Percentiles rank a stretch among this genome's conserved stretches.
phyloP scores from a whole-genome alignment of 1,284 basidiomycete genomes.

The Sanguinoderma infundibulare region DNA sequence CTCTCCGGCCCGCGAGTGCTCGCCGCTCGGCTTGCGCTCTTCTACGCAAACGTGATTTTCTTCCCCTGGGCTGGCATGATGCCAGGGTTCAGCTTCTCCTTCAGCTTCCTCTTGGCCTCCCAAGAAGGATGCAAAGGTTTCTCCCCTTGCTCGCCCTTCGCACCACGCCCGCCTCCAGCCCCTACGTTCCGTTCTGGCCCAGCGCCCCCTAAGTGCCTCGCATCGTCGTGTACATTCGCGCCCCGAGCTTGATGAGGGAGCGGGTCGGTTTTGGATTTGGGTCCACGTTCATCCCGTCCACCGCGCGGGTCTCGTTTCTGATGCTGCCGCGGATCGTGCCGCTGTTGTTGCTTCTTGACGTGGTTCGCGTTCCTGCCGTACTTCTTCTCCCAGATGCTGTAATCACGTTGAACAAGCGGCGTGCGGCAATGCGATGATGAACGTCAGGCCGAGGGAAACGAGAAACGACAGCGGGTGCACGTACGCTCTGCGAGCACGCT shows the following conservation, averaged over 20 bases:
- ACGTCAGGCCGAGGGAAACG: neutral
- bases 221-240: neutral
- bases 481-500: conserved; percentile 89
- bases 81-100: conserved; percentile 60
- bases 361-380: conserved; percentile 92
- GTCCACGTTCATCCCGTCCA: neutral
- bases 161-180: conserved; percentile 1
- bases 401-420: neutral
- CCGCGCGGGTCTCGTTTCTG: conserved; percentile 4
- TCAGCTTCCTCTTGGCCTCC: conserved; percentile 86
- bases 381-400: conserved; percentile 97
- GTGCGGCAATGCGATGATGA: neutral
- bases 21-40: neutral
- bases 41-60: conserved; percentile 62
- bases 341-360: conserved; percentile 66
- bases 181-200: conserved; percentile 10
- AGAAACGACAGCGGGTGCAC: conserved; percentile 40
- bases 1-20: neutral
- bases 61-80: conserved; percentile 67
- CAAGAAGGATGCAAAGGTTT: conserved; percentile 85
- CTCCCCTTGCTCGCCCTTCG: conserved; percentile 34
- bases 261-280: neutral
- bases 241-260: neutral
- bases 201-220: neutral
- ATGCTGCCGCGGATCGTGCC: conserved; percentile 19